Evolutionary conservation across 495 filamentous ascomycete genomes (phyloP).

Genomic region (Lentithecium fluviatile): DNA sequence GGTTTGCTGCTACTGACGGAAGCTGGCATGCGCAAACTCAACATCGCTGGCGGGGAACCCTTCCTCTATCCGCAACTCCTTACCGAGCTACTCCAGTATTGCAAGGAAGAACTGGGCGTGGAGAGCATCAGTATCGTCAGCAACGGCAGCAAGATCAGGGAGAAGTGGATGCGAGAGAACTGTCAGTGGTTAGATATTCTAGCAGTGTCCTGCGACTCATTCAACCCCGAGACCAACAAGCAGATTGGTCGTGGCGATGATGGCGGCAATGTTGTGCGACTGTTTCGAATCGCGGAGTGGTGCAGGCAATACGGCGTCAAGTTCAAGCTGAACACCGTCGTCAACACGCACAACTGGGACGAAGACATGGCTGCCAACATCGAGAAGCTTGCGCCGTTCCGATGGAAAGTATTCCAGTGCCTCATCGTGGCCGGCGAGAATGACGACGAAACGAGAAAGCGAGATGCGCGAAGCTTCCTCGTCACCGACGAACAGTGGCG

Average conservation of each 20-base stretch:
- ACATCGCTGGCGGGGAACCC: constrained; percentile 61
- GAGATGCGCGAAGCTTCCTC: background rate
- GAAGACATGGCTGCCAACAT: constrained; percentile 7
- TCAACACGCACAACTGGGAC: constrained; percentile 1
- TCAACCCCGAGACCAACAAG: constrained; percentile 3
- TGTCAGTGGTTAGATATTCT: constrained; percentile 3
- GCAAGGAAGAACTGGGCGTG: constrained; percentile 51
- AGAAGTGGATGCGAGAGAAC: constrained; percentile 4
- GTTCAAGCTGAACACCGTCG: constrained; percentile 20
- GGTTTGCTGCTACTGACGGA: constrained; percentile 51
- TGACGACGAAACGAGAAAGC: background rate
- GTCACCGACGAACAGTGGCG: background rate
- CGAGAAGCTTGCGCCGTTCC: constrained; percentile 4
- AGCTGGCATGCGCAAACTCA: constrained; percentile 58
- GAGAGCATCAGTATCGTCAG: constrained; percentile 34
- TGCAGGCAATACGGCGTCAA: constrained; percentile 13
- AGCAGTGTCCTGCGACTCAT: constrained; percentile 12
- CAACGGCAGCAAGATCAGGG: background rate
- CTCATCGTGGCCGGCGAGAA: constrained; percentile 14
- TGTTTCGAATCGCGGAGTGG: background rate
- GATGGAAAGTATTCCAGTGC: constrained; percentile 3
- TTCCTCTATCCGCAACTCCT: constrained; percentile 53
- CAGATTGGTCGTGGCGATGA: constrained; percentile 8
- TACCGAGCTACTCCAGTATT: constrained; percentile 49
- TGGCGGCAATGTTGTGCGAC: background rate